These are phyloP conservation scores for Fraxinus velutina DNA, from an alignment of 305 asterid genomes.

Conservation along the genomic window DNA sequence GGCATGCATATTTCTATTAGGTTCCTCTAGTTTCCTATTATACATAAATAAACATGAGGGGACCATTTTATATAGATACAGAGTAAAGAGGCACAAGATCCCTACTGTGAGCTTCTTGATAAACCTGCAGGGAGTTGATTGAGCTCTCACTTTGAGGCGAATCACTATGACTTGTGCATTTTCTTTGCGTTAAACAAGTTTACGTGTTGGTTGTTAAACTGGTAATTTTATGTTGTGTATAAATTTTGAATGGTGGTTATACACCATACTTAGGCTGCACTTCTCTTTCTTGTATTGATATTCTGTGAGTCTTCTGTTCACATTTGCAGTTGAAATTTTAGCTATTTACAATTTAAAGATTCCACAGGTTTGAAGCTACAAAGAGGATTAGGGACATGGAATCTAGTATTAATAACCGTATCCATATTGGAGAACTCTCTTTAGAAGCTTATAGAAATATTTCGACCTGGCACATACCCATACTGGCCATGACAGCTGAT, in stretches of 20 bases:
- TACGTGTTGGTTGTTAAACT: not conserved
- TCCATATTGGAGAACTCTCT: slow-evolving; percentile 45
- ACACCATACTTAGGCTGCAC: not conserved
- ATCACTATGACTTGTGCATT: not conserved
- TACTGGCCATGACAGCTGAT: slow-evolving; percentile 96
- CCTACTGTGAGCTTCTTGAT: not conserved
- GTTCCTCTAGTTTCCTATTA: not conserved
- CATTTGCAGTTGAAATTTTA: not conserved
- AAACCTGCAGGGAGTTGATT: not conserved
- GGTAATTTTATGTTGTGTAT: not conserved
- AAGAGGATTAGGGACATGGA: slow-evolving; percentile 61
- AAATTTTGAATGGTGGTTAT: not conserved
- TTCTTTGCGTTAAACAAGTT: not conserved
- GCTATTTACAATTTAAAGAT: slow-evolving; percentile 1
- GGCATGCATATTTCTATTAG: not conserved
- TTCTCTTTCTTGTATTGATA: not conserved
- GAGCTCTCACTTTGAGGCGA: not conserved
- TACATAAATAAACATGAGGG: not conserved
- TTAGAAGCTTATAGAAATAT: slow-evolving; percentile 36
- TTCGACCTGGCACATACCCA: slow-evolving; percentile 79
- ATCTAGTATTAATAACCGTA: slow-evolving; percentile 35
- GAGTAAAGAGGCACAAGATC: not conserved
- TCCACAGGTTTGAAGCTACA: slow-evolving; percentile 79
- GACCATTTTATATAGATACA: not conserved
- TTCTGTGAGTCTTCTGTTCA: not conserved